A percentile compares a stretch with the other conserved stretches of the same genome.
These are phyloP conservation scores for Cryptococcus hybrid DNA, from an alignment of 1,284 basidiomycete species.

Conservation along the genomic window DNA sequence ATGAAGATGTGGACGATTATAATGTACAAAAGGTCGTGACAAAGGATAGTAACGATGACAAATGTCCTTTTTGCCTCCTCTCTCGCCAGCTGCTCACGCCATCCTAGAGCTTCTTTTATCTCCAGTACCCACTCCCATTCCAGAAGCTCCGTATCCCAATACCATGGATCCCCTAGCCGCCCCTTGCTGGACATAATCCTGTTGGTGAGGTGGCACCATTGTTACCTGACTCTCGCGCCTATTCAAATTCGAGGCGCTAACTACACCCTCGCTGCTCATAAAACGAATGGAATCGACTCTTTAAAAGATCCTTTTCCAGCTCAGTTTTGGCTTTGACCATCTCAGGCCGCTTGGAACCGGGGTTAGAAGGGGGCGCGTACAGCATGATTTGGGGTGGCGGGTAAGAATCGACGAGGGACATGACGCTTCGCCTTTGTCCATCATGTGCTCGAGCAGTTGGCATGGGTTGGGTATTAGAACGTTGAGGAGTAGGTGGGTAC, in stretches of 20 bases:
- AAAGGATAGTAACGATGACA: neutral
- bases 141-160: neutral
- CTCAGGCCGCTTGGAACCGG: neutral
- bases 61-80: neutral
- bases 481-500: neutral
- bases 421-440: neutral
- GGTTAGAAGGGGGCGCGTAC: neutral
- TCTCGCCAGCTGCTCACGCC: neutral
- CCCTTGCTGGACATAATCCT: neutral
- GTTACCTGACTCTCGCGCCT: neutral
- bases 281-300: slow-evolving; percentile 12
- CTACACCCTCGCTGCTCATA: slow-evolving; percentile 4
- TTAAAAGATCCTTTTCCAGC: neutral
- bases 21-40: neutral
- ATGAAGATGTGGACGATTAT: neutral
- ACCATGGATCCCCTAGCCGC: neutral
- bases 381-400: neutral
- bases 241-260: slow-evolving; percentile 2
- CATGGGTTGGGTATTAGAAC: neutral
- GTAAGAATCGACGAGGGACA: neutral
- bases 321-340: neutral
- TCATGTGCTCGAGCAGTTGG: neutral
- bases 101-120: neutral
- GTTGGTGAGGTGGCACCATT: neutral
- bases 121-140: neutral